These are phyloP conservation scores for Gloeophyllum trabeum DNA, from an alignment of 768 basidiomycete genomes.

Conservation along the genomic window DNA sequence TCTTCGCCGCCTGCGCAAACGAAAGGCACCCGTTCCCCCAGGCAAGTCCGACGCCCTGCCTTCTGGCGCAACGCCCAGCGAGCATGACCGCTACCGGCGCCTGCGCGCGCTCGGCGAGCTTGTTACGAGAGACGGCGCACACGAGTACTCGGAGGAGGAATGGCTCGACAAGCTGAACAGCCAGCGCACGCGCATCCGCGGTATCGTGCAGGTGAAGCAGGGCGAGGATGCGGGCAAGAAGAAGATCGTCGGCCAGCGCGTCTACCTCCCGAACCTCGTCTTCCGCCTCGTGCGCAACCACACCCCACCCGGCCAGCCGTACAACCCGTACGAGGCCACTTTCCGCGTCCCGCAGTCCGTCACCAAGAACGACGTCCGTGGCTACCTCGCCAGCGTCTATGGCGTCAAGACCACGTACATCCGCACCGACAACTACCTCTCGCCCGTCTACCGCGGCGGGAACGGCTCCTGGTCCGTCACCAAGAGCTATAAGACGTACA, in stretches of 20 bases:
- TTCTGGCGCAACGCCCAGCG: slow-evolving; percentile 55
- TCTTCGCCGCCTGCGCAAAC: slow-evolving; percentile 46
- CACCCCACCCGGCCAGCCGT: slow-evolving; percentile 63
- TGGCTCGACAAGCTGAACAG: slow-evolving; percentile 49
- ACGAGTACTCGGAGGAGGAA: slow-evolving; percentile 33
- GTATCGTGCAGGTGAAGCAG: slow-evolving; percentile 26
- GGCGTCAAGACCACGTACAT: slow-evolving; percentile 87
- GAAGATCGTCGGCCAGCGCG: slow-evolving; percentile 63
- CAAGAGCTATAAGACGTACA: slow-evolving; percentile 51
- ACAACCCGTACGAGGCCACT: slow-evolving; percentile 92
- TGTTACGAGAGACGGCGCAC: slow-evolving; percentile 14
- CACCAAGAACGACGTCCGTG: slow-evolving; percentile 88
- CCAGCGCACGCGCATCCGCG: slow-evolving; percentile 57
- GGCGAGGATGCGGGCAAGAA: slow-evolving; percentile 27
- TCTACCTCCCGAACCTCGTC: slow-evolving; percentile 85
- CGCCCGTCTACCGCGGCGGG: slow-evolving; percentile 30
- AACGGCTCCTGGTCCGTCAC: slow-evolving; percentile 17
- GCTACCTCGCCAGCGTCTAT: slow-evolving; percentile 77
- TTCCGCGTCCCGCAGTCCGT: slow-evolving; percentile 84
- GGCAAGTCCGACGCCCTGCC: slow-evolving; percentile 16
- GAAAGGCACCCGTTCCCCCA: slow-evolving; percentile 3
- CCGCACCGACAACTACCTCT: slow-evolving; percentile 85
- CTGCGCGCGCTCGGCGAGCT: slow-evolving; percentile 42
- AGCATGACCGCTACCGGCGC: slow-evolving; percentile 50
- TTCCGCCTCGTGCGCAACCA: slow-evolving; percentile 79